Evolutionary conservation across 164 flowering plant species (phyloP), one percentile per base, ranked within the genome.

Genomic region (Cinnamomum chago): DNA sequence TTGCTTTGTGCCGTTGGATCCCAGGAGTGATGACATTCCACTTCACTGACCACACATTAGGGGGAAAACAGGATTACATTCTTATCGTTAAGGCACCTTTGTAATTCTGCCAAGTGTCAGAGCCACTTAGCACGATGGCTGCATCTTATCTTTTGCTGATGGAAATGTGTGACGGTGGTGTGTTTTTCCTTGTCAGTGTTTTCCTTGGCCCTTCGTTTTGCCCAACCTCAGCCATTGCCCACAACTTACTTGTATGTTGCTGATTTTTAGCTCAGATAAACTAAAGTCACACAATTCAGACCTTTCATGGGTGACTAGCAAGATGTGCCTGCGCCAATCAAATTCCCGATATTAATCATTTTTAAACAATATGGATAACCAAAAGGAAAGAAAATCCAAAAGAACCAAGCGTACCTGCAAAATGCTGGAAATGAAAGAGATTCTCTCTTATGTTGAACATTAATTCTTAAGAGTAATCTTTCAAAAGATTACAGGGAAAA

Each of bases 61-160:
- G 74, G 23, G 65, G 27, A 20, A 40, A 51, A 10, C 40, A 65
- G 66, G 68, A 52, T 73, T 71, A 22, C 47, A 28, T 22, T 76
- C 81, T 81, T 73, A 81, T 81, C 83, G 71, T 35, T 14, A 73
- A 73, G 68, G 72, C 79, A 73, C 73, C 75, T 52, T 50, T 68
- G 40, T 60, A 27, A 47, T 52, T n/a, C 67, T 67, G 81, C 55
- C 83, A 71, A 58, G 77, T 81, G 83, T 71, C 69, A 18, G 17
- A 1, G 18, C 51, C 58, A 55, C 20, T 3, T 12, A 5, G 4
- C 60, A 55, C 17, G 60, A 55, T 52, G 28, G 62, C 2, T 72
- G 15, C 47, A 79, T 72, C 81, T 79, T 82, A 79, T 82, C 81
- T 73, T 24, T 60, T 60, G 58, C 68, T 14, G 68, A 22, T 24